phyloP scores from a whole-genome alignment of 331 rosid genomes.

The Saraca asoca region DNA sequence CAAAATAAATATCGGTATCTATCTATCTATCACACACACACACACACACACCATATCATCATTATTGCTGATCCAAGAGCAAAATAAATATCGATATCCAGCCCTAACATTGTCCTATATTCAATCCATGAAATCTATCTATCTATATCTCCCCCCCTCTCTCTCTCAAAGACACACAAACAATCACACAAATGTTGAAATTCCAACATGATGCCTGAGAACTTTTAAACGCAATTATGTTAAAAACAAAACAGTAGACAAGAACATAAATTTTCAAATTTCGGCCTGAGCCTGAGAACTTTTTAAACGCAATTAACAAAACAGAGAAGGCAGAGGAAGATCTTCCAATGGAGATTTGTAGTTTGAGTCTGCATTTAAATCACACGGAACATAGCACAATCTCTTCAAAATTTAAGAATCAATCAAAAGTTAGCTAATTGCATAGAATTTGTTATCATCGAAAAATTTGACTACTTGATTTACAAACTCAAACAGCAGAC shows the following conservation, averaged over 20 bases:
- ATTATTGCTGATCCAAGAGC: too few relatives aligned
- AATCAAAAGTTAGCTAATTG: not conserved
- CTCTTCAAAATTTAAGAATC: not conserved
- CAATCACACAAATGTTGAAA: too few relatives aligned
- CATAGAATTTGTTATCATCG: not conserved
- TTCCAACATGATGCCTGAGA: too few relatives aligned
- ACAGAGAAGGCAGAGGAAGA: not conserved
- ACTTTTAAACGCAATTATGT: too few relatives aligned
- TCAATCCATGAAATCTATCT: too few relatives aligned
- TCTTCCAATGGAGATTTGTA: not conserved
- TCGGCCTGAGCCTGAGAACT: not conserved
- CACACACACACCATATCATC: too few relatives aligned
- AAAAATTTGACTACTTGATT: too few relatives aligned
- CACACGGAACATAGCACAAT: not conserved
- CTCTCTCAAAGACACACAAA: too few relatives aligned
- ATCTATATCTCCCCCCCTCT: too few relatives aligned
- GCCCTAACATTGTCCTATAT: not conserved
- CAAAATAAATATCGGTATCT: not conserved
- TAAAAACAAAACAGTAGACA: not conserved
- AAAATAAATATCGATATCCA: not conserved
- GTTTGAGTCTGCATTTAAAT: not conserved
- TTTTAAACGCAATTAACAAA: too few relatives aligned
- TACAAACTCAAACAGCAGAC: not conserved
- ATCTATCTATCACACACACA: too few relatives aligned
- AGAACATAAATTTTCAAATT: slow-evolving; percentile 6